These are phyloP conservation scores for Geranium brycei DNA, from an alignment of 345 rosid genomes.

Conservation along the genomic window DNA sequence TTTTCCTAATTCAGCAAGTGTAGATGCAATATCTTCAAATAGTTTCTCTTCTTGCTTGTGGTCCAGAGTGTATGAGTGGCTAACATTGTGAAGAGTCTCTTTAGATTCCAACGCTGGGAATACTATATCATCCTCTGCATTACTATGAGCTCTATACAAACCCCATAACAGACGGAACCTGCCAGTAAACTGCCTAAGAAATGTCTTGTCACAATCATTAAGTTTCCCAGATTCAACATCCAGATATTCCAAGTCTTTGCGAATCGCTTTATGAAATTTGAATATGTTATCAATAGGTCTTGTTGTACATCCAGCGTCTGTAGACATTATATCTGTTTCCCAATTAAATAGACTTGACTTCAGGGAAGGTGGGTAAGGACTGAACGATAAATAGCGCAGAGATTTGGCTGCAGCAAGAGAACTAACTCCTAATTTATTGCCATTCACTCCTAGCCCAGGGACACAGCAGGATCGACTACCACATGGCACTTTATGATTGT, in stretches of 20 bases:
- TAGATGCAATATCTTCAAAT: conserved; percentile 67
- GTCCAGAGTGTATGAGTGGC: conserved; percentile 83
- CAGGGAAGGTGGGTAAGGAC: conserved; percentile 58
- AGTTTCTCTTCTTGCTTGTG: conserved; percentile 84
- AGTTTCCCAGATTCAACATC: conserved; percentile 86
- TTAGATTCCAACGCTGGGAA: conserved; percentile 89
- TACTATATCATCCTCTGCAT: conserved; percentile 91
- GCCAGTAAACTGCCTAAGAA: conserved; percentile 66
- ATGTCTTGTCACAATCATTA: conserved; percentile 47
- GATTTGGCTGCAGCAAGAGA: conserved; percentile 60
- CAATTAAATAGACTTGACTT: conserved; percentile 78
- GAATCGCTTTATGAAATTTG: conserved; percentile 81
- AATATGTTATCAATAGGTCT: conserved; percentile 85
- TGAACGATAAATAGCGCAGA: conserved; percentile 53
- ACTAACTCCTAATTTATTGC: conserved; percentile 49
- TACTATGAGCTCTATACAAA: conserved; percentile 83
- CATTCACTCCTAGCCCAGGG: conserved; percentile 72
- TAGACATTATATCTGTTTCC: conserved; percentile 52
- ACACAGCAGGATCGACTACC: conserved; percentile 56
- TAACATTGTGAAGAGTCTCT: conserved; percentile 87
- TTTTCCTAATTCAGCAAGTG: conserved; percentile 51
- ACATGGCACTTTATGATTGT: conserved; percentile 24
- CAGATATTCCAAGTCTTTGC: conserved; percentile 80
- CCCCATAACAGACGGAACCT: conserved; percentile 86
- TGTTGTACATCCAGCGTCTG: conserved; percentile 28